Conservation (phyloP, 148 eudicot genomes). For the Selenicereus undatus region DNA sequence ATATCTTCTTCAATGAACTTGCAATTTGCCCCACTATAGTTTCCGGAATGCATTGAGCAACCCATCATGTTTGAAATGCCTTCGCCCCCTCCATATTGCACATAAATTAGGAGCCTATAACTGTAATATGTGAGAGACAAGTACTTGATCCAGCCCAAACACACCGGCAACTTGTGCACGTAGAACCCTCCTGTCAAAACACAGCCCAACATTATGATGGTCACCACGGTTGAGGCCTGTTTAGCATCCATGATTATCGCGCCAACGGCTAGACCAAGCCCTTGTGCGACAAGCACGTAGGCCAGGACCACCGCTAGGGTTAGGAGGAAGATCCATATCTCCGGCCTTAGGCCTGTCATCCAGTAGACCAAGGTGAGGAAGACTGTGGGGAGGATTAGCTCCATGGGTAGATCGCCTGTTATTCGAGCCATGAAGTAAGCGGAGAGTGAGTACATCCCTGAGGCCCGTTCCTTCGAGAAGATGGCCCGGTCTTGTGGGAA, state of each 20-base stretch:
- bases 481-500: constrained; percentile 91
- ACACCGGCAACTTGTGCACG: constrained; percentile 70
- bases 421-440: constrained; percentile 86
- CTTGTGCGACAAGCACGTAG: constrained; percentile 80
- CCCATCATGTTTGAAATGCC: constrained; percentile 42
- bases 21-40: constrained; percentile 35
- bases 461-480: constrained; percentile 68
- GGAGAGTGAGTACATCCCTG: constrained; percentile 81
- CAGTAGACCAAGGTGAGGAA: constrained; percentile 68
- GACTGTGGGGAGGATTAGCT: constrained; percentile 68
- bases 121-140: constrained; percentile 56
- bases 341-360: constrained; percentile 74
- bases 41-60: constrained; percentile 29
- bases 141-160: constrained; percentile 74
- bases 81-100: constrained; percentile 70
- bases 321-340: constrained; percentile 43
- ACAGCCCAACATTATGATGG: constrained; percentile 77
- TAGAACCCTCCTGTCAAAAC: constrained; percentile 88
- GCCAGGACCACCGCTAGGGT: constrained; percentile 50
- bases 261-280: constrained; percentile 81
- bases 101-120: constrained; percentile 60
- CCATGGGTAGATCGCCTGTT: constrained; percentile 83
- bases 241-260: constrained; percentile 93
- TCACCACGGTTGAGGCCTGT: constrained; percentile 75
- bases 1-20: constrained; percentile 69